Evolutionary conservation across 2,329 filamentous ascomycete genomes (phyloP), one percentile per base, ranked within the genome.

Genomic region (Trichoderma brevicompactum): DNA sequence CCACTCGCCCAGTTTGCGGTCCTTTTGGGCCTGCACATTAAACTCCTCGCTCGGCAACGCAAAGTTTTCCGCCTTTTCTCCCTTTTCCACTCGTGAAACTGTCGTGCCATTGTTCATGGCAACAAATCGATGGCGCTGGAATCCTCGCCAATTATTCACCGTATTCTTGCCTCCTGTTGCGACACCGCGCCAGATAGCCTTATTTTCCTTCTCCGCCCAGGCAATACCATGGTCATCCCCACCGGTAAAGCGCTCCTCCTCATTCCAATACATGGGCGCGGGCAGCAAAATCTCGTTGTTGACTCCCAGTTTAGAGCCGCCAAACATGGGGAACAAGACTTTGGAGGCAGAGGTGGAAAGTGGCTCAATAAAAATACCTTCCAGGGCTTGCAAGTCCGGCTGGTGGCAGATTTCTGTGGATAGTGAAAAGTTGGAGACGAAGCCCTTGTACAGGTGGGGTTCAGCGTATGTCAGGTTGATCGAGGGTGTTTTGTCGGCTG

Each of bases 41-140:
- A 87, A 87, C 17, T 77, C 73, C 3, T 78, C 68, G 0, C 78
- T 73, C 0, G 86, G 85, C 13, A 88, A 71, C 7, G 77, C 81
- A 69, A 87, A 88, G 73, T 88, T 88, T 65, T 81, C 73, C 0
- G 83, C 77, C 4, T 73, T 69, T 66, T 80, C 75, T 7, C 76
- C 77, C 2, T 76, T 71, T 69, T 89, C 84, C 2, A 83, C 84
- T 7, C 75, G 72, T 6, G 72, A 71, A 4, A 90, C 79, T 65
- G 81, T 82, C 7, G 88, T 90, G 10, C 80, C 84, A 70, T 93
- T 92, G 72, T 88, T 84, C 87, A 92, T 90, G 52, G 87, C 81
- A 2, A 92, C 83, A 72, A 93, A 91, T 2, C 91, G 88, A 72
- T 92, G 90, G 3, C 90, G 86, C 68, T 93, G 90, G 72, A 92